phyloP scores from a whole-genome alignment of 495 filamentous ascomycete genomes.

The Chaetomium tenue region DNA sequence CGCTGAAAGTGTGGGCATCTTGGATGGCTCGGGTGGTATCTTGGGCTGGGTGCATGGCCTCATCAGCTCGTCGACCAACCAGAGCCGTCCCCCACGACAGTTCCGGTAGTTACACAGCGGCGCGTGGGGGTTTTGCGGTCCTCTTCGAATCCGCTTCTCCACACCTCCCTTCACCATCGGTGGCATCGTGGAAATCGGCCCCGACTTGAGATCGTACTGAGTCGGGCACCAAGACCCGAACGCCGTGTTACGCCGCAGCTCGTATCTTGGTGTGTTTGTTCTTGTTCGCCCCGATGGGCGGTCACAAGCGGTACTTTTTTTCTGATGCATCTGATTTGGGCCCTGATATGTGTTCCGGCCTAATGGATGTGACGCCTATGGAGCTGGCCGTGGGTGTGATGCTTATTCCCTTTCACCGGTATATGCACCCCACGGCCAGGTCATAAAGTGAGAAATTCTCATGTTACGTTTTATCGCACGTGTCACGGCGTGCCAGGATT shows the following conservation, averaged over 20 bases:
- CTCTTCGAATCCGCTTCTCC: not conserved
- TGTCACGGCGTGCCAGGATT: too few relatives aligned
- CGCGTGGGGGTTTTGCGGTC: not conserved
- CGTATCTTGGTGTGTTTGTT: constrained; percentile 24
- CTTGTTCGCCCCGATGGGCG: not conserved
- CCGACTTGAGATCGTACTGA: not conserved
- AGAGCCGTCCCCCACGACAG: not conserved
- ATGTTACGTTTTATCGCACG: too few relatives aligned
- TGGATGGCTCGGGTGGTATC: not conserved
- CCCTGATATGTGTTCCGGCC: not conserved
- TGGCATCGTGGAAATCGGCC: not conserved
- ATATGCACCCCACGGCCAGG: too few relatives aligned
- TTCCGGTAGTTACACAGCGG: constrained; percentile 9
- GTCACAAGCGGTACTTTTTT: not conserved
- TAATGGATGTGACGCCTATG: not conserved
- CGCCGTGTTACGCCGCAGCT: constrained; percentile 30
- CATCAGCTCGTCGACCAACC: constrained; percentile 5
- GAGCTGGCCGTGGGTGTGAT: not conserved
- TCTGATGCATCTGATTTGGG: not conserved
- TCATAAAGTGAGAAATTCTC: too few relatives aligned
- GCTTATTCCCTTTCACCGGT: not conserved
- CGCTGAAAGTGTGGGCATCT: not conserved
- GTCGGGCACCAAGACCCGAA: constrained; percentile 8
- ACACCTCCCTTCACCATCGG: not conserved
- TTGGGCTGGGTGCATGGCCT: not conserved